phyloP scores from a whole-genome alignment of 768 basidiomycete species.

The Suillus occidentalis region DNA sequence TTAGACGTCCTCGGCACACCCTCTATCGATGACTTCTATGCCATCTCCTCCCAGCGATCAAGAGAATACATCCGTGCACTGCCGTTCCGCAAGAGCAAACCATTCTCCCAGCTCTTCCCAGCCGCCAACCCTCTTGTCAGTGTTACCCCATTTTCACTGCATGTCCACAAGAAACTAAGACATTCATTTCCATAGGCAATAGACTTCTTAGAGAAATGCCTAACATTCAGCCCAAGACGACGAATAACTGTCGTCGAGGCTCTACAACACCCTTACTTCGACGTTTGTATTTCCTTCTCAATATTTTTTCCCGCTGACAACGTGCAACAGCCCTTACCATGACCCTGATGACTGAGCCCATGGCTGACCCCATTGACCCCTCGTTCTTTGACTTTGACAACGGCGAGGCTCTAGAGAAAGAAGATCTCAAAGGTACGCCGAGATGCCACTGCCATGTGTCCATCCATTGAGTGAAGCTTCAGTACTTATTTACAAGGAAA shows the following conservation, averaged over 20 bases:
- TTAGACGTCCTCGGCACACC: constrained; percentile 93
- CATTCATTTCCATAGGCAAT: constrained; percentile 47
- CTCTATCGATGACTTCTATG: constrained; percentile 92
- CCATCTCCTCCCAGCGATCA: constrained; percentile 77
- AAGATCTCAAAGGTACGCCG: constrained; percentile 62
- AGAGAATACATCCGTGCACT: constrained; percentile 88
- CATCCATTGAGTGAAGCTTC: not conserved
- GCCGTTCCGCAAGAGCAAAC: constrained; percentile 80
- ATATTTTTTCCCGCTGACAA: not conserved
- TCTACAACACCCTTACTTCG: constrained; percentile 85
- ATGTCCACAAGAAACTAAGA: not conserved
- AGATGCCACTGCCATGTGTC: constrained; percentile 2
- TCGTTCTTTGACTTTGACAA: constrained; percentile 85
- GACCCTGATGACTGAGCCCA: constrained; percentile 89
- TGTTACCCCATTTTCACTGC: not conserved
- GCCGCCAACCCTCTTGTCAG: constrained; percentile 68
- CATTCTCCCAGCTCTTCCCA: constrained; percentile 69
- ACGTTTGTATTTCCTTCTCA: constrained; percentile 43
- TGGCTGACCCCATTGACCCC: constrained; percentile 71
- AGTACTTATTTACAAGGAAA: constrained; percentile 52
- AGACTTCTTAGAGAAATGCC: constrained; percentile 75
- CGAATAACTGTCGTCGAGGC: constrained; percentile 88
- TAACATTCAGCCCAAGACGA: constrained; percentile 85
- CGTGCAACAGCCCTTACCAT: constrained; percentile 71
- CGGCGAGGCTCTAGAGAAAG: constrained; percentile 62